phyloP scores from a whole-genome alignment of 78 protist species.

The Chrysochromulina tobinii region DNA sequence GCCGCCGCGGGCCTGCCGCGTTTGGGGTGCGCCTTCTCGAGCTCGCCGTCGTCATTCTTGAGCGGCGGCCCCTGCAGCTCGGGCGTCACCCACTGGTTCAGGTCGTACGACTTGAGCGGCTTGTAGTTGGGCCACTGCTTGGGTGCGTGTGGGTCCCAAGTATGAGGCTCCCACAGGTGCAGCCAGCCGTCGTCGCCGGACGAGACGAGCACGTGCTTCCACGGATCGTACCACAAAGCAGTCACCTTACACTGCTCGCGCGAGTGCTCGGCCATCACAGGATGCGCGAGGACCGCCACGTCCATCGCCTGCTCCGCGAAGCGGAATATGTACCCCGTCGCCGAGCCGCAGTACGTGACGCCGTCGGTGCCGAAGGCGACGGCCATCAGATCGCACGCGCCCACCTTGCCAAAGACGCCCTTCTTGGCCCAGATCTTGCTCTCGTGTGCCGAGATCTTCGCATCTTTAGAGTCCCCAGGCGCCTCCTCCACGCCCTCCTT shows the following conservation, averaged over 20 bases:
- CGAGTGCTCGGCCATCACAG: background rate
- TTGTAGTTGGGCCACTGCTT: background rate
- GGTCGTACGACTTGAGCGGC: background rate
- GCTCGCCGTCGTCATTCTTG: background rate
- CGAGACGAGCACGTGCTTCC: background rate
- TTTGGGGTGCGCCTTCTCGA: background rate
- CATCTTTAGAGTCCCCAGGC: background rate
- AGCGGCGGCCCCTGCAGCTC: background rate
- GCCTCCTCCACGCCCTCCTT: background rate
- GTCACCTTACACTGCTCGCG: background rate
- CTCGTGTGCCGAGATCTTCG: background rate
- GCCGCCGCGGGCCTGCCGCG: background rate
- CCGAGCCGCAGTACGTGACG: background rate
- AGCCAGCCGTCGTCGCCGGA: conserved; percentile 38
- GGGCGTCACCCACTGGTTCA: background rate
- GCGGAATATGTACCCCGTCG: background rate
- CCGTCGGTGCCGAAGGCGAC: background rate
- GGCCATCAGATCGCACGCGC: background rate
- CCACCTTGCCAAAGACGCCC: background rate
- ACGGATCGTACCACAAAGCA: background rate
- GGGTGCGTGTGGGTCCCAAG: background rate
- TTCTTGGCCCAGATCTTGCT: background rate
- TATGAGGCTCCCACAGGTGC: background rate
- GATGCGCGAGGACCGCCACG: background rate
- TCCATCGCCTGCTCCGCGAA: background rate